Conservation (phyloP, 768 basidiomycete genomes). For the Leccinum incarnatum region DNA sequence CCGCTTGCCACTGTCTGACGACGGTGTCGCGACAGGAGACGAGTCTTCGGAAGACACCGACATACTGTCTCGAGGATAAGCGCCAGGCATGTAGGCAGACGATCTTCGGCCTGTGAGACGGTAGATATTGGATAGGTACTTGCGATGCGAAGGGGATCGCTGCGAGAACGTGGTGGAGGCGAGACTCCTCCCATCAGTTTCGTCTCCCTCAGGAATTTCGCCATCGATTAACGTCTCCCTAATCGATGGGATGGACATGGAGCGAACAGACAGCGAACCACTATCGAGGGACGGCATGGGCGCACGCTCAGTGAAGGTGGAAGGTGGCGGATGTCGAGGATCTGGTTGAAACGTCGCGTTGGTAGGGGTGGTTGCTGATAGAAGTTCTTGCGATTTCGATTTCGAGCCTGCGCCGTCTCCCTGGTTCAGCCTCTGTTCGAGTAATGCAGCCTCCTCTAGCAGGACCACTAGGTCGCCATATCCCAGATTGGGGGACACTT, state of each 20-base stretch:
- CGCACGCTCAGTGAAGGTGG: conserved; percentile 21
- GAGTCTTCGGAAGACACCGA: conserved; percentile 72
- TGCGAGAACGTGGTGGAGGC: conserved; percentile 45
- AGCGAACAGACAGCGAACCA: conserved; percentile 25
- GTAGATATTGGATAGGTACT: conserved; percentile 50
- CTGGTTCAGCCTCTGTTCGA: conserved; percentile 50
- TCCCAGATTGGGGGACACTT: conserved; percentile 46
- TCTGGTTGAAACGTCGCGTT: conserved; percentile 23
- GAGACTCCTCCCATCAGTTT: conserved; percentile 31
- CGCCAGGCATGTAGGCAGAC: conserved; percentile 38
- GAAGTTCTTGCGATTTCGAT: conserved; percentile 6
- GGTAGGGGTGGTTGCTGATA: conserved; percentile 24
- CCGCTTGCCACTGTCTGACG: conserved; percentile 38
- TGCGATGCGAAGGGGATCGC: conserved; percentile 45
- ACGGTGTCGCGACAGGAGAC: conserved; percentile 55
- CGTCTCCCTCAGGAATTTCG: conserved; percentile 24
- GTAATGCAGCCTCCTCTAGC: conserved; percentile 54
- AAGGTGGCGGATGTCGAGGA: conserved; percentile 19
- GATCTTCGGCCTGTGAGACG: conserved; percentile 41
- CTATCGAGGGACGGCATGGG: conserved; percentile 16
- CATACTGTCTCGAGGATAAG: conserved; percentile 55
- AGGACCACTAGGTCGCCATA: conserved; percentile 52
- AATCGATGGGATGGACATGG: conserved; percentile 31
- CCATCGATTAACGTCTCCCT: conserved; percentile 27
- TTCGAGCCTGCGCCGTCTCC: conserved; percentile 36